Evolutionary conservation across 1,284 basidiomycete genomes (phyloP), one percentile per base, ranked within the genome.

Genomic region (Jaminaea rosea): DNA sequence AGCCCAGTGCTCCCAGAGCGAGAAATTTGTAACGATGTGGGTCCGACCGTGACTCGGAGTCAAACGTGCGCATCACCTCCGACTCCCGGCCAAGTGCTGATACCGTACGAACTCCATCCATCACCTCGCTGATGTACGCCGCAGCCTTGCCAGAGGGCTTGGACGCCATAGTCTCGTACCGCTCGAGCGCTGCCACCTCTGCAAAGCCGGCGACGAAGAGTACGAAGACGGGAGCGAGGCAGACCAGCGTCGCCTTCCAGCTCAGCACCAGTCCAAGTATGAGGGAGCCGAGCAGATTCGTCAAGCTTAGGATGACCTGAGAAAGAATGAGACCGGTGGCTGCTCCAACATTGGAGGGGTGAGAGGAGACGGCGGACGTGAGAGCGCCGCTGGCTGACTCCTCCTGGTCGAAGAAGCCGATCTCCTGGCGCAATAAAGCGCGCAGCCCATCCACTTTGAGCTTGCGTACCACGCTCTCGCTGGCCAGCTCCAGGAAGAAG

Each of bases 101-200:
- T 8, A 77, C 73, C 0, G 75, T 74, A 55, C 70, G 64, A 41
- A 77, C 74, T 4, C 73, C 71, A 46, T 77, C 76, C 23, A 76
- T 73, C 11, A 74, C 62, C 49, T 78, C 77, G n/a, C 69, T 62
- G 10, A 77, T 69, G 49, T 72, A 76, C 0, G 68, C 54, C 4
- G 69, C 60, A 1, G 69, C 69, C 11, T 56, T 54, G 26, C 68
- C 62, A 3, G 68, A 55, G 10, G 67, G 65, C 37, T 67, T 58
- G 48, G 74, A 59, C 1, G 60, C 64, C 19, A 69, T 62, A 19
- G 61, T 55, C 37, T 76, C 75, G 37, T 62, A 65, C 26, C 67
- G 67, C 39, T 71, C 65, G 17, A 71, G 63, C 37, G 69, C 60
- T 34, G 61, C 55, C n/a, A 70, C 66, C 51, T 77, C 77, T 58